Evolutionary conservation across 306 rosid genomes (phyloP), one percentile per base, ranked within the genome.

Genomic region (Sicyos baderoa): DNA sequence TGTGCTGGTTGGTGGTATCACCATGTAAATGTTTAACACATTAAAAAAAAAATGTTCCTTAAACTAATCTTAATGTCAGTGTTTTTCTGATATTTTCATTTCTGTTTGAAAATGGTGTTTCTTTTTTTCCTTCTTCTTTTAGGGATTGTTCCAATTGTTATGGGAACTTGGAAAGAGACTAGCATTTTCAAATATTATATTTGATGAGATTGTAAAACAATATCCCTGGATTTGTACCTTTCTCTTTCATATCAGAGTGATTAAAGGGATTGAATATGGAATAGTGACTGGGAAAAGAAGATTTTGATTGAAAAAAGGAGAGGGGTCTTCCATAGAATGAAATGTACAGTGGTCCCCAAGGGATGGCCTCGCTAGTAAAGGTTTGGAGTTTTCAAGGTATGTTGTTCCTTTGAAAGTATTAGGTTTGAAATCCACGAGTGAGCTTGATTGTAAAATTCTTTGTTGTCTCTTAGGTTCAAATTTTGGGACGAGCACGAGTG

Each of bases 251-350:
- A 67, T 67, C 72, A 63, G 72, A 67, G 77, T 77, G 85, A 72
- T 75, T 16, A 76, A 56, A 75, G 71, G 78, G 79, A 75, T 75
- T 80, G 74, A 83, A 85, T 83, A 23, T 48, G 37, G 55, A 67
- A 67, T 11, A 67, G 72, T 67, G 23, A 72, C 84, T 78, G 75
- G 35, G 35, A 29, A 68, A 80, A 83, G 40, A 76, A 79, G 78
- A 48, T 62, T 14, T 37, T 62, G 16, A 62, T 60, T 16, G 68
- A 68, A 29, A 29, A 76, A 71, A 44, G 40, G 29, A 75, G 76
- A 13, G 77, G 74, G 86, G 85, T 82, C 81, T 80, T 85, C 79
- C 73, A 79, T 67, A 70, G 82, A 82, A 83, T 84, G 94, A 91
- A 90, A 80, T 81, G 65, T 21, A 66, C 76, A 48, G 76, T 49